Percentiles rank a stretch among this genome's conserved stretches.
These are phyloP conservation scores for Cicer arietinum DNA, from an alignment of 306 rosid genomes.

Conservation along the genomic window DNA sequence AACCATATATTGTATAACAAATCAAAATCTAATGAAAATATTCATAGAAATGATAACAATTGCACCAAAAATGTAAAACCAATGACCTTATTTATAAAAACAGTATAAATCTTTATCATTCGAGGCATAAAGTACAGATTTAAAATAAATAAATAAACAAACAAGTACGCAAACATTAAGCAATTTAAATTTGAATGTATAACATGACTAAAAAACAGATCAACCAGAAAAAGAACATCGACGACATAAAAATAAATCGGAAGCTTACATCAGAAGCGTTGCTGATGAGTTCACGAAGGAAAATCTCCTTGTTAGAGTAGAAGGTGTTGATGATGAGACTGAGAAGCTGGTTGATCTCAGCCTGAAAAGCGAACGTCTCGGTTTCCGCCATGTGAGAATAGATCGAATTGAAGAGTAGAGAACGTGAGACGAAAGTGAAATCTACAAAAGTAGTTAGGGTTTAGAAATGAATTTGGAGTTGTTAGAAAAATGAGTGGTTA, in stretches of 20 bases:
- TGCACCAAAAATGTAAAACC: not conserved
- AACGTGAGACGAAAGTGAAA: not conserved
- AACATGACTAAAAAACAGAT: not conserved
- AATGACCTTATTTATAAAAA: too few relatives aligned
- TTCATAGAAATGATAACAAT: too few relatives aligned
- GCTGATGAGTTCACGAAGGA: slow-evolving; percentile 89
- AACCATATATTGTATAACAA: not conserved
- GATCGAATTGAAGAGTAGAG: not conserved
- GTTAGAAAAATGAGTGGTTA: not conserved
- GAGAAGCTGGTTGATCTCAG: slow-evolving; percentile 96
- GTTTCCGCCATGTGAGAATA: slow-evolving; percentile 60
- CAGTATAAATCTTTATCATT: too few relatives aligned
- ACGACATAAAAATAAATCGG: not conserved
- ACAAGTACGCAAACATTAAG: not conserved
- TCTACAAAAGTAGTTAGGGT: too few relatives aligned
- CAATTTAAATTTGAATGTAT: not conserved
- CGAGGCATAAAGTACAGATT: not conserved
- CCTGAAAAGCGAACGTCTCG: slow-evolving; percentile 93
- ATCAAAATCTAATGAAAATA: not conserved
- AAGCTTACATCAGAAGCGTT: slow-evolving; percentile 80
- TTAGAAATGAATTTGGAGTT: too few relatives aligned
- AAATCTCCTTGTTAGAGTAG: slow-evolving; percentile 98
- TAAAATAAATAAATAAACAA: not conserved
- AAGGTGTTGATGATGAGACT: slow-evolving; percentile 95
- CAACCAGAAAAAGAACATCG: not conserved